phyloP scores from a whole-genome alignment of 179 eudicot genomes.

The Gypsophila paniculata region DNA sequence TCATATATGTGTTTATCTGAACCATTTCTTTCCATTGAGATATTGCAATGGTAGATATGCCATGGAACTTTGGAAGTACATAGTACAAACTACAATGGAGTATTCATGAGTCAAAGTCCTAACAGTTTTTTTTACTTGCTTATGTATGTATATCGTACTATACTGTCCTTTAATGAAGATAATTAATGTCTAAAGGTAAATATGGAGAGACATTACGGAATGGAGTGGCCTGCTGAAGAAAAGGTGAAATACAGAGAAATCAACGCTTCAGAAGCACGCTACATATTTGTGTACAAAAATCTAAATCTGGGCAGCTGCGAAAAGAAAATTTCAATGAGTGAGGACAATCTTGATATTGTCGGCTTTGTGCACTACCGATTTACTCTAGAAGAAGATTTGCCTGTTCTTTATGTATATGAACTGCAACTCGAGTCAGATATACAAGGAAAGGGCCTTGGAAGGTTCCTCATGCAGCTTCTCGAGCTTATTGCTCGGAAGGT shows the following conservation, averaged over 20 bases:
- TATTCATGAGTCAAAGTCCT: not conserved
- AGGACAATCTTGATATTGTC: constrained; percentile 40
- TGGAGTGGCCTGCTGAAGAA: constrained; percentile 76
- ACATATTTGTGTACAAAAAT: constrained; percentile 59
- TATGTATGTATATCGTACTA: not conserved
- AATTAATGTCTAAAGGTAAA: constrained; percentile 43
- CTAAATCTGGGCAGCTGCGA: constrained; percentile 19
- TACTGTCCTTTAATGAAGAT: constrained; percentile 1
- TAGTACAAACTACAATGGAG: not conserved
- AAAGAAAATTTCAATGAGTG: constrained; percentile 9
- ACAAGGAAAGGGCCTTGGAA: constrained; percentile 79
- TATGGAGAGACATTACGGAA: constrained; percentile 78
- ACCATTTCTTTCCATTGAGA: not conserved
- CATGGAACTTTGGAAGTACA: not conserved
- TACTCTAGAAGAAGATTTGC: constrained; percentile 73
- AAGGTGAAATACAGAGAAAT: constrained; percentile 76
- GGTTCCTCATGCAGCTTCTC: constrained; percentile 73
- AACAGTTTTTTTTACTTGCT: not conserved
- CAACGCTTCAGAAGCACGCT: constrained; percentile 72
- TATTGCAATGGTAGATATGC: not conserved
- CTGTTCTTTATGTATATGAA: constrained; percentile 87
- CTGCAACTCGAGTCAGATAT: constrained; percentile 69
- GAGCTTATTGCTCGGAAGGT: constrained; percentile 90
- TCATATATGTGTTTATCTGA: not conserved
- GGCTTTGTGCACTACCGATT: constrained; percentile 88